A percentile compares a stretch with the other conserved stretches of the same genome.
Evolutionary conservation across 768 basidiomycete species (phyloP).

Genomic region (Suillus alpinus): DNA sequence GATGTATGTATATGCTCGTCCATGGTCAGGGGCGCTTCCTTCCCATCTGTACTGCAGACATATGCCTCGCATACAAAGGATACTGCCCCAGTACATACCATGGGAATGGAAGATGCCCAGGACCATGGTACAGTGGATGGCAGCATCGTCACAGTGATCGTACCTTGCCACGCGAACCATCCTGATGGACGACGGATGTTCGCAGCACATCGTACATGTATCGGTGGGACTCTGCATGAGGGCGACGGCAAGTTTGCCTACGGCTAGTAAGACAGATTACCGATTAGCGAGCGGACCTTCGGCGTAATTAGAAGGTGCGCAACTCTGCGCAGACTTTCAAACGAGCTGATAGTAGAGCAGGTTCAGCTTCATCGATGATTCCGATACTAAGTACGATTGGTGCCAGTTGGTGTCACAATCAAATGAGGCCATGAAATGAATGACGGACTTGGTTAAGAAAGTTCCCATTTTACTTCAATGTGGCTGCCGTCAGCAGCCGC

Average conservation of each 20-base stretch:
- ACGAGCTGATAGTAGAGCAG: neutral
- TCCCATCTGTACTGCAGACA: slow-evolving; percentile 34
- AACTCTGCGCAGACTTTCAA: neutral
- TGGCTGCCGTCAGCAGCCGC: slow-evolving; percentile 3
- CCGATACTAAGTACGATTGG: neutral
- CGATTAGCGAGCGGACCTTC: neutral
- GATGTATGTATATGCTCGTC: slow-evolving; percentile 24
- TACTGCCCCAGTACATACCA: slow-evolving; percentile 44
- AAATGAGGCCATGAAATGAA: neutral
- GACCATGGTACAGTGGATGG: slow-evolving; percentile 33
- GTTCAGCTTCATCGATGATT: neutral
- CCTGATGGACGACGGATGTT: neutral
- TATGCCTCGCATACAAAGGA: slow-evolving; percentile 29
- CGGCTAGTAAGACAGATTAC: neutral
- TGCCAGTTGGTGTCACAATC: neutral
- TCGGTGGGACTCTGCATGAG: neutral
- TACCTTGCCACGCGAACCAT: neutral
- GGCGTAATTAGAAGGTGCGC: slow-evolving; percentile 1
- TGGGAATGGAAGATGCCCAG: slow-evolving; percentile 54
- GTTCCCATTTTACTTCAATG: slow-evolving; percentile 1
- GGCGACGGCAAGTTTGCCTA: neutral
- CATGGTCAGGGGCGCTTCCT: slow-evolving; percentile 37
- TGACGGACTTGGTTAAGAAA: slow-evolving; percentile 1
- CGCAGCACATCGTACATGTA: neutral
- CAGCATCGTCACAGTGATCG: slow-evolving; percentile 21